Evolutionary conservation across 2,329 filamentous ascomycete species (phyloP).

Genomic region (Stagonosporopsis rhizophila): DNA sequence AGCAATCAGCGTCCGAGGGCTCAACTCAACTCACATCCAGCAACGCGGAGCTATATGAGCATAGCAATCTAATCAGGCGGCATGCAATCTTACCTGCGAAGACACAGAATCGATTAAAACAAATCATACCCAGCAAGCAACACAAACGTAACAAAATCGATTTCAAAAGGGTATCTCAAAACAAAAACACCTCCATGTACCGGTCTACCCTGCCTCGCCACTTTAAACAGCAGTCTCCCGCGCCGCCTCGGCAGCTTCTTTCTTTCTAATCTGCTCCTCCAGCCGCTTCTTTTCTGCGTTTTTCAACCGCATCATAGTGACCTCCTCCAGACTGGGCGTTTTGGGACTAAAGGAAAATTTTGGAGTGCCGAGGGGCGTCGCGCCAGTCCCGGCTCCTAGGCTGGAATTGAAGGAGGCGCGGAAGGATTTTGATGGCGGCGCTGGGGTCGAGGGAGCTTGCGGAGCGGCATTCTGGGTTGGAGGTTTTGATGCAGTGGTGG

Average conservation of each 20-base stretch:
- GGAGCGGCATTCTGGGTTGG: background rate
- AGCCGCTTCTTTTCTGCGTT: conserved; percentile 53
- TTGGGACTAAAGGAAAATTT: conserved; percentile 54
- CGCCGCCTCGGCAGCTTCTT: conserved; percentile 42
- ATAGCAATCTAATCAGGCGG: no score
- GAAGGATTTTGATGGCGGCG: conserved; percentile 38
- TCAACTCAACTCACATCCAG: no score
- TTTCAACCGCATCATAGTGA: conserved; percentile 55
- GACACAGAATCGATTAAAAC: no score
- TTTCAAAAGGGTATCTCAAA: background rate
- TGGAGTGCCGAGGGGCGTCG: conserved; percentile 40
- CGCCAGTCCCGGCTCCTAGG: background rate
- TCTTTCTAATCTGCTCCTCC: conserved; percentile 53
- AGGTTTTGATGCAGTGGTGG: background rate
- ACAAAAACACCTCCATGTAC: background rate
- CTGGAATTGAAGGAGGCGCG: conserved; percentile 31
- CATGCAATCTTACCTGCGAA: no score
- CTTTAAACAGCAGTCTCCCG: background rate
- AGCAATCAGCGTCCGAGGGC: no score
- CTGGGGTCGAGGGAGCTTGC: background rate
- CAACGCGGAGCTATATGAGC: no score
- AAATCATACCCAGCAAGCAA: background rate
- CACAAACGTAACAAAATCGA: background rate
- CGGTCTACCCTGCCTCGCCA: background rate
- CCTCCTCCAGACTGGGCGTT: conserved; percentile 48